Base-by-base conservation (phyloP, 495 filamentous ascomycete genomes). In the Annulohypoxylon bovei region DNA sequence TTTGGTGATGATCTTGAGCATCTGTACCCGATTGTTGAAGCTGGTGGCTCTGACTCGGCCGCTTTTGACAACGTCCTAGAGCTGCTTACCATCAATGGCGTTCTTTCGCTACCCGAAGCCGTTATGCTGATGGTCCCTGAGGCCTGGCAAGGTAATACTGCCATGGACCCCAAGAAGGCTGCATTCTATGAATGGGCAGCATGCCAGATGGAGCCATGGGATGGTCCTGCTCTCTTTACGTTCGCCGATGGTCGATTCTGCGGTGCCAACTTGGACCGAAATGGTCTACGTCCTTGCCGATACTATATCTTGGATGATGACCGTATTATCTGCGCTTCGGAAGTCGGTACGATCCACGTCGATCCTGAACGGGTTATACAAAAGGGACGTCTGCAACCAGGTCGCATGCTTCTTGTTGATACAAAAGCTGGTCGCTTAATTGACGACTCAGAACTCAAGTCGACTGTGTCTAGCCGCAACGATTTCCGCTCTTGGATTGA, bases 141-240 rank as follows among this genome's bases (percentile, higher is more conserved):
- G 78, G 95, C 95, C 42, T 99, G 95, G 95, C 94, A 99, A 83
- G 96, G 94, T 68, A 98, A 98, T 79, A 79, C 88, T 18, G 83
- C 88, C 53, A 96, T 98, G 91, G 93, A 98, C 73, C 94, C 95
- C 22, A 91, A 91, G 78, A 99, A 98, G 83, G 92, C 95, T 28
- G 95, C 95, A 39, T 99, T 98, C 82, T 99, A 99, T 81, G 95
- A 99, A 79, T 99, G 95, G 95, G 95, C 95, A 67, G 95, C 94
- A 46, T 99, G 95, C 81, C 91, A 97, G 85, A 99, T 99, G 95
- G 95, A 99, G 83, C 95, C 95, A 27, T 99, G 95, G 95, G 95
- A 99, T 80, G 95, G 95, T 7, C 95, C 95, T 14, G 95, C 95
- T 65, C 87, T 99, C 23, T 99, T 99, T 84, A 98, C 95, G 2